phyloP scores from a whole-genome alignment of 805 yeast species.

The Starmerella riodocensis region DNA sequence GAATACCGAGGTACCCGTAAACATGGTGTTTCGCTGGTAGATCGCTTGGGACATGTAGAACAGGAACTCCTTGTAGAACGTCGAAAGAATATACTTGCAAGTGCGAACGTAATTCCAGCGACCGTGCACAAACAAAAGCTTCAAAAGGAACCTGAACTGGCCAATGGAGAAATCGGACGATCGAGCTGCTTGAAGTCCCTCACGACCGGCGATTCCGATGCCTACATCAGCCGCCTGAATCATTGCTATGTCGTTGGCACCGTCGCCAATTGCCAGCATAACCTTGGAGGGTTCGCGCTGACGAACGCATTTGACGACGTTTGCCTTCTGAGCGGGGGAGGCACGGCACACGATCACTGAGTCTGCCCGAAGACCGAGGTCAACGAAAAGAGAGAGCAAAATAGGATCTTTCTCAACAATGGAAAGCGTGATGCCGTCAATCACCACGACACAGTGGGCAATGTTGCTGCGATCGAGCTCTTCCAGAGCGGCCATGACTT shows the following conservation, averaged over 20 bases:
- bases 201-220: constrained; percentile 92
- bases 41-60: constrained; percentile 81
- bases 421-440: constrained; percentile 82
- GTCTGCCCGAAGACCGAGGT: constrained; percentile 73
- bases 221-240: constrained; percentile 98
- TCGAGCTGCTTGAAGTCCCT: constrained; percentile 93
- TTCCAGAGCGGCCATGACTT: constrained; percentile 60
- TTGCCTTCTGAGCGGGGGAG: constrained; percentile 91
- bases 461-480: constrained; percentile 61
- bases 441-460: constrained; percentile 88
- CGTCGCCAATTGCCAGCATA: constrained; percentile 94
- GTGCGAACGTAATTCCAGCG: constrained; percentile 89
- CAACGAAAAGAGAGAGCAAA: constrained; percentile 61
- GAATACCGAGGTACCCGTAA: constrained; percentile 84
- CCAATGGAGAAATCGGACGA: constrained; percentile 91
- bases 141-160: constrained; percentile 74
- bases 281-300: constrained; percentile 54
- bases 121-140: constrained; percentile 83
- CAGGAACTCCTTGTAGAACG: constrained; percentile 85
- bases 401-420: constrained; percentile 62
- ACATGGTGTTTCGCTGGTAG: constrained; percentile 73
- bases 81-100: constrained; percentile 77
- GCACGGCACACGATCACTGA: constrained; percentile 94
- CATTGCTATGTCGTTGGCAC: constrained; percentile 99
- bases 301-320: constrained; percentile 73